A percentile compares a stretch with the other conserved stretches of the same genome.
Conservation (phyloP, 768 basidiomycete species). For the Chalciporus pseudorubinellus region DNA sequence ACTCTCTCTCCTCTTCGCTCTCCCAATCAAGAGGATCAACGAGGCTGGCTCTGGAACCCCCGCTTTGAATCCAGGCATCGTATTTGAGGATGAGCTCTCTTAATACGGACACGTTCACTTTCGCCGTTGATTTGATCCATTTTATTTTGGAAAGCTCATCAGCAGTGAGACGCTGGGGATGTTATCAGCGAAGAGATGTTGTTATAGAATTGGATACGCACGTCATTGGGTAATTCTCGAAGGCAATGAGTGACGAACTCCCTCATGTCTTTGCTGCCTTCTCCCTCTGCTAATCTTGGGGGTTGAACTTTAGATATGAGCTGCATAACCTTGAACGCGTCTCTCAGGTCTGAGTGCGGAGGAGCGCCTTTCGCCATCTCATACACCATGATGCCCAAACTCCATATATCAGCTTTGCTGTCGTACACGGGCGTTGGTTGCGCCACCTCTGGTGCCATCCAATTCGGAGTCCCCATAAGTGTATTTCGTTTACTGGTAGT, state of each 20-base stretch:
- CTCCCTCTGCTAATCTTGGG: constrained; percentile 71
- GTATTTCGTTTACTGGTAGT: constrained; percentile 91
- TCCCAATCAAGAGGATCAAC: constrained; percentile 73
- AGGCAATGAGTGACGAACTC: constrained; percentile 86
- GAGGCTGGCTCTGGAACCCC: constrained; percentile 75
- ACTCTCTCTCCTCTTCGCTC: constrained; percentile 61
- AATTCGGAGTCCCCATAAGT: constrained; percentile 95
- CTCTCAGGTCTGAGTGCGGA: constrained; percentile 82
- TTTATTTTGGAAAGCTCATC: constrained; percentile 86
- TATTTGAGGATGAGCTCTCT: constrained; percentile 81
- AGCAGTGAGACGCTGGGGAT: constrained; percentile 71
- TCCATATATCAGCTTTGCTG: constrained; percentile 98
- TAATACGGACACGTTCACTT: constrained; percentile 62
- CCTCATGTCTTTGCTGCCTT: constrained; percentile 81
- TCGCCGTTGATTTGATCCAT: constrained; percentile 82
- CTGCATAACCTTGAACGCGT: constrained; percentile 83
- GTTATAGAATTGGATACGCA: constrained; percentile 33
- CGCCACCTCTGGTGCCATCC: constrained; percentile 99
- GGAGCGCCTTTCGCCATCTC: constrained; percentile 98
- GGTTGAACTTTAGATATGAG: constrained; percentile 85
- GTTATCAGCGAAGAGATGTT: constrained; percentile 4
- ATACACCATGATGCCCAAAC: constrained; percentile 91
- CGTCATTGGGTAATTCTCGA: constrained; percentile 76
- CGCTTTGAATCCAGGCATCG: constrained; percentile 64
- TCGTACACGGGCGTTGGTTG: constrained; percentile 89